Percentiles rank a stretch among this genome's conserved stretches.
phyloP scores from a whole-genome alignment of 345 rosid genomes.

The Brassica incana region DNA sequence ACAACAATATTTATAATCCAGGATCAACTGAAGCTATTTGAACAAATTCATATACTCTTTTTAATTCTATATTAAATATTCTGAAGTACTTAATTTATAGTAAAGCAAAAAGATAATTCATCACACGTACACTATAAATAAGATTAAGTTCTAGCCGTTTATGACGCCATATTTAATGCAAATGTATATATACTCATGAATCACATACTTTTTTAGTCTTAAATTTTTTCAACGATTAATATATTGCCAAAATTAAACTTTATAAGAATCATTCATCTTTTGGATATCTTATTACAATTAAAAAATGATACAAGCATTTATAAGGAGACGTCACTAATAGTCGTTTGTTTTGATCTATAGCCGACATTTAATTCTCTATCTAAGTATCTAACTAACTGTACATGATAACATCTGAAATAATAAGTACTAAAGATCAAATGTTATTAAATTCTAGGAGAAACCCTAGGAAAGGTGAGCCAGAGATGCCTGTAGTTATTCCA shows the following conservation, averaged over 20 bases:
- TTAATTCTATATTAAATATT: no score
- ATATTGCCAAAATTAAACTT: neutral
- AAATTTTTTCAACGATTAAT: neutral
- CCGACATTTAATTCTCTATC: neutral
- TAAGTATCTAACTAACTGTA: neutral
- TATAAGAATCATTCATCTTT: neutral
- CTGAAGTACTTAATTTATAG: neutral
- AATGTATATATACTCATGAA: neutral
- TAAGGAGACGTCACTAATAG: neutral
- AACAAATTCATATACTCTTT: neutral
- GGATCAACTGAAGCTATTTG: neutral
- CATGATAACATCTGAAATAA: neutral
- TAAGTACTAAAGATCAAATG: neutral
- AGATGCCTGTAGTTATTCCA: constrained; percentile 37
- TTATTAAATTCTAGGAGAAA: constrained; percentile 7
- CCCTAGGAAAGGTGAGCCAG: constrained; percentile 38
- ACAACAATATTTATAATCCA: neutral
- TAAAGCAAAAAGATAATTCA: neutral
- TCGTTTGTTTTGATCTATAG: neutral
- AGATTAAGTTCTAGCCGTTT: neutral
- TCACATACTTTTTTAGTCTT: neutral
- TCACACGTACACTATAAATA: neutral
- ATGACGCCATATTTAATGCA: neutral
- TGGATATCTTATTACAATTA: neutral
- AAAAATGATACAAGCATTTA: neutral